Evolutionary conservation across 2,329 filamentous ascomycete species (phyloP), one percentile per base, ranked within the genome.

Genomic region (Mycosphaerella arachidis): DNA sequence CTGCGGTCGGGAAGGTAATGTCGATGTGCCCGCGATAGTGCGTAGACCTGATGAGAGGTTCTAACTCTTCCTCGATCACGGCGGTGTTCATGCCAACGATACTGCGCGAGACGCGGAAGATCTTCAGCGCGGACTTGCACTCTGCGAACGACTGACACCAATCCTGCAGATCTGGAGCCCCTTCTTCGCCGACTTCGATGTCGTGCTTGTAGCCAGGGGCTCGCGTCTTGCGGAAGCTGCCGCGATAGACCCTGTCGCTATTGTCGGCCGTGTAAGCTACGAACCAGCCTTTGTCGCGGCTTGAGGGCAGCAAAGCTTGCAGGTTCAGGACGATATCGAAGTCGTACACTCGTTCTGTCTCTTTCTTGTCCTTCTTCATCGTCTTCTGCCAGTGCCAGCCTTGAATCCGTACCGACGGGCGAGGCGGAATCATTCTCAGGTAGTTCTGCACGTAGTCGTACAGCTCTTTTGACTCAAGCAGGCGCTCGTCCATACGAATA

Each of bases 61-160:
- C 77, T 20, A 91, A 73, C 6, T 82, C 77, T 16, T 74, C 69
- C 48, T 78, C 76, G 20, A 91, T 73, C 48, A 74, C 72, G 1
- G 78, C 77, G 57, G 81, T 78, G 69, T 91, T 83, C 71, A 89
- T 83, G 24, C 88, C 87, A 0, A 78, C 72, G 53, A 91, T 77
- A n/a, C 64, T 64, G 27, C 76, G 73, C 12, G 67, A 66, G 7
- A 79, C 67, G 8, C 76, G 74, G 64, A 80, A 79, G 59, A 74
- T 72, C 69, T 87, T 87, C 35, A 90, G 77, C 8, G 77, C 76
- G 0, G 84, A 78, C 24, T 78, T 76, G 64, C 81, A 84, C 2
- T 81, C 81, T 67, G 84, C 86, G 74, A 85, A 92, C 43, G 82
- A 81, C 59, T 87, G 82, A 67, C 87, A 90, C 88, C 89, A 92